A percentile compares a stretch with the other conserved stretches of the same genome.
Conservation (phyloP, 2,329 filamentous ascomycete genomes). For the Clarireedia paspali region DNA sequence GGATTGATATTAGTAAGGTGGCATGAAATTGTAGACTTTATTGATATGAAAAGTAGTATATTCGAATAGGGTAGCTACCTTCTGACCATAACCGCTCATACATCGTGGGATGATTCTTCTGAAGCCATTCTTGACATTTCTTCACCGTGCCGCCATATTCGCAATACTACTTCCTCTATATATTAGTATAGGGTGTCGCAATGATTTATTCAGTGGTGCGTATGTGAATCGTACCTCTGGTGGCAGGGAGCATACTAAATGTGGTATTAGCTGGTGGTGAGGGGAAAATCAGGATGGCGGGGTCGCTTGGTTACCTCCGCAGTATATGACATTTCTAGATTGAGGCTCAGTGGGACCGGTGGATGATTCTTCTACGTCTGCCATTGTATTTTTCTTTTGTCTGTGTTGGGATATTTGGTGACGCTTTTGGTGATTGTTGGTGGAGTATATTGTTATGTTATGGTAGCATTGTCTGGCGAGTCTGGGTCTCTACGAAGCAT, state of each 20-base stretch:
- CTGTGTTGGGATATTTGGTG: too few relatives aligned
- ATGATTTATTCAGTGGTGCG: not conserved
- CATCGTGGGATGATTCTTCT: constrained; percentile 63
- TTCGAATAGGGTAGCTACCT: constrained; percentile 44
- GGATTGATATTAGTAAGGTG: not conserved
- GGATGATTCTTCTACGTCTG: constrained; percentile 20
- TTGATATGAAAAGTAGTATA: too few relatives aligned
- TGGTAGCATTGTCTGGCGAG: too few relatives aligned
- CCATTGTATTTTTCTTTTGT: constrained; percentile 14
- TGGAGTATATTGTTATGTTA: too few relatives aligned
- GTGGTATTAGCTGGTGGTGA: constrained; percentile 8
- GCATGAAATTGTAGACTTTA: too few relatives aligned
- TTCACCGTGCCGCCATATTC: constrained; percentile 95
- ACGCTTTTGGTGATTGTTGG: too few relatives aligned
- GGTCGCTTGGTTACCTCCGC: constrained; percentile 24
- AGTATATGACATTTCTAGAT: constrained; percentile 28
- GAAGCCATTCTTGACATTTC: constrained; percentile 96
- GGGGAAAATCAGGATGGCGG: constrained; percentile 10
- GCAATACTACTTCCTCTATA: constrained; percentile 66
- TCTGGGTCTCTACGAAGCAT: too few relatives aligned
- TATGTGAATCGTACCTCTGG: constrained; percentile 45
- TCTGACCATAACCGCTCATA: constrained; percentile 79
- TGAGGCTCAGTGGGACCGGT: constrained; percentile 23
- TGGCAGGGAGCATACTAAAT: constrained; percentile 54
- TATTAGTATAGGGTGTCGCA: constrained; percentile 11